Base-by-base conservation (phyloP, 148 eudicot genomes). In the Gaultheria prostrata region DNA sequence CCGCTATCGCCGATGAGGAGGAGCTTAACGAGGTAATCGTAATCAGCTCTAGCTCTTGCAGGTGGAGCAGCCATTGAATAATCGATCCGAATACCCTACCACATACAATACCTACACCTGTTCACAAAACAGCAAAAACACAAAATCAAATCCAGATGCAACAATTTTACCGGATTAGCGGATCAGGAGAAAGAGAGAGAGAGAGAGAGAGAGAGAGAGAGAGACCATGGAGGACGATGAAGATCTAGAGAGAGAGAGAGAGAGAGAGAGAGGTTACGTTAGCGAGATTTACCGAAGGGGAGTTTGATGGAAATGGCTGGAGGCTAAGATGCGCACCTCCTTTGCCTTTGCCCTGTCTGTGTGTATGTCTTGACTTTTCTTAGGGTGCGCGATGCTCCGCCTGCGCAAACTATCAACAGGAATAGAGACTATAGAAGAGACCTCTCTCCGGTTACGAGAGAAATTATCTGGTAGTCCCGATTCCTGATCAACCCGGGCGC, bases 1-100 rank as follows among this genome's bases (percentile, higher is more conserved):
- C 98, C 98, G 86, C 98, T 95, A 33, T 95, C 98, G 75, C 98
- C 98, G 80, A 95, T 95, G 56, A 95, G 81, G 61, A 94, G 98
- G 57, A 95, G 95, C 88, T 95, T 95, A 81, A 94, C 90, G 83
- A 95, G 96, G 83, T 94, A 95, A 88, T 95, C 98, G 83, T 95
- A 95, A 86, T 95, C 98, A 72, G 98, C 98, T 81, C 98, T 90
- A 81, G 98, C 95, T 87, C 98, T 94, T 24, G 91, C 92, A 85
- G 98, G 96, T 88, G 98, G 96, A 93, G 98, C 98, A 59, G 98
- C 96, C 98, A 95, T 95, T 89, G 83, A 86, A 89, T 20, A 83
- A 80, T 65, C 71, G 63, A 48, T 74, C 49, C 57, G 9, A 71
- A 89, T 84, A 83, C 80, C 89, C 84, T 82, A 81, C 32, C 83